Evolutionary conservation across 2,329 filamentous ascomycete species (phyloP).

Genomic region (Thelonectria blattea): DNA sequence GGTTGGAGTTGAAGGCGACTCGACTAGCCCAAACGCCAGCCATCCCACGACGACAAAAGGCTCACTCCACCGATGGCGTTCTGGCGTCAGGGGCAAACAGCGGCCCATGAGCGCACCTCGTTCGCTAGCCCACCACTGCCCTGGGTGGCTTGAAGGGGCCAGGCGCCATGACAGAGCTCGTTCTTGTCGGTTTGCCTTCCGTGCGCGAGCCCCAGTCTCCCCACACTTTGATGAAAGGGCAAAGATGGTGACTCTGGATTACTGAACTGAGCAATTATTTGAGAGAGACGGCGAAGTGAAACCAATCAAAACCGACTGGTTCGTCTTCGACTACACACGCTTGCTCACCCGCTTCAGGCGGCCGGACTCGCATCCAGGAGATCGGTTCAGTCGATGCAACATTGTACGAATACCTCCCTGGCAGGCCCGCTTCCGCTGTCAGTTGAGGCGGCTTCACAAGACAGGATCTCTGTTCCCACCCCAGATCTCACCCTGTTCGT

Average conservation of each 20-base stretch:
- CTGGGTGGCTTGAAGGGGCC: constrained; percentile 20
- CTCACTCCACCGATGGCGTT: constrained; percentile 13
- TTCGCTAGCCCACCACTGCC: constrained; percentile 7
- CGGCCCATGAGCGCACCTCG: background rate
- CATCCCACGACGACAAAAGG: constrained; percentile 6
- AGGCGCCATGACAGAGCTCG: constrained; percentile 16
- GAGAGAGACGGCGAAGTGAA: background rate
- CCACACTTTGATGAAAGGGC: constrained; percentile 9
- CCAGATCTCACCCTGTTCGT: constrained; percentile 9
- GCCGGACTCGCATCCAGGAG: background rate
- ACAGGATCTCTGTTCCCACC: constrained; percentile 7
- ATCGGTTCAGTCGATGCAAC: background rate
- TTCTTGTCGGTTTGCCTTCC: background rate
- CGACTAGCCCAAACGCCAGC: background rate
- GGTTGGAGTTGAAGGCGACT: background rate
- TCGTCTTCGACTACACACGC: background rate
- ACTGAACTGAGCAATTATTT: no score
- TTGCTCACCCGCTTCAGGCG: background rate
- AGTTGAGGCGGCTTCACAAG: background rate
- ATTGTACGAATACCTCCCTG: background rate
- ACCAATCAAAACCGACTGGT: background rate
- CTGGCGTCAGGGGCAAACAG: constrained; percentile 29
- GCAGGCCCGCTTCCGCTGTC: background rate
- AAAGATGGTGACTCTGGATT: background rate
- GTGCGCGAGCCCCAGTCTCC: background rate